A percentile compares a stretch with the other conserved stretches of the same genome.
These are phyloP conservation scores for Sordariomycetes sp. DNA, from an alignment of 2,329 filamentous ascomycete genomes.

Conservation along the genomic window DNA sequence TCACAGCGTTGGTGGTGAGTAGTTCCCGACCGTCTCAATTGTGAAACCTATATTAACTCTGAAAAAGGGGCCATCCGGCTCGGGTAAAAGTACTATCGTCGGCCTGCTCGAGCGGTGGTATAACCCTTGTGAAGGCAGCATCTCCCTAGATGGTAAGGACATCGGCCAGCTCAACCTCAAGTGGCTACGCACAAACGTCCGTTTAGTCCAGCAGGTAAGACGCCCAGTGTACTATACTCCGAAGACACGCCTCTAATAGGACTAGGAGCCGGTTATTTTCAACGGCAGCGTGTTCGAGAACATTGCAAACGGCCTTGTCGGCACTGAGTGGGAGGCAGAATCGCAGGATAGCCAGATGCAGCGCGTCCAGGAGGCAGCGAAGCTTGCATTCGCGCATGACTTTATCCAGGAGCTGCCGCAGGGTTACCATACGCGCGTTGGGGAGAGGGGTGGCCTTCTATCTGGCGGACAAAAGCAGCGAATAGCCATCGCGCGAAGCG, in stretches of 20 bases:
- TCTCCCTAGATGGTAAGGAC: conserved; percentile 27
- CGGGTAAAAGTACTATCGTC: conserved; percentile 44
- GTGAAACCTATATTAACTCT: background rate
- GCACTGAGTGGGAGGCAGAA: conserved; percentile 19
- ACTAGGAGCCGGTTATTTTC: conserved; percentile 38
- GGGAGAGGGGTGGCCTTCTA: conserved; percentile 50
- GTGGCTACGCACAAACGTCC: conserved; percentile 39
- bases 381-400: conserved; percentile 36
- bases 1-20: conserved; percentile 41
- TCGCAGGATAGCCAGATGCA: conserved; percentile 26
- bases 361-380: conserved; percentile 32
- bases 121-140: conserved; percentile 26
- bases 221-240: background rate
- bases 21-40: conserved; percentile 13
- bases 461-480: conserved; percentile 56
- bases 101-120: conserved; percentile 49
- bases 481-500: conserved; percentile 52
- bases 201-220: conserved; percentile 30
- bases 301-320: conserved; percentile 30
- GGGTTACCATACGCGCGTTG: conserved; percentile 49
- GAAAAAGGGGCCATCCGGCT: conserved; percentile 43
- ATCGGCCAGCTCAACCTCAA: conserved; percentile 30
- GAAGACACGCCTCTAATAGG: background rate
- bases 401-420: conserved; percentile 35
- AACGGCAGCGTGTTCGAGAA: conserved; percentile 38